These are phyloP conservation scores for Furcasterigmium sp. DNA, from an alignment of 2,329 filamentous ascomycete genomes.

Conservation along the genomic window DNA sequence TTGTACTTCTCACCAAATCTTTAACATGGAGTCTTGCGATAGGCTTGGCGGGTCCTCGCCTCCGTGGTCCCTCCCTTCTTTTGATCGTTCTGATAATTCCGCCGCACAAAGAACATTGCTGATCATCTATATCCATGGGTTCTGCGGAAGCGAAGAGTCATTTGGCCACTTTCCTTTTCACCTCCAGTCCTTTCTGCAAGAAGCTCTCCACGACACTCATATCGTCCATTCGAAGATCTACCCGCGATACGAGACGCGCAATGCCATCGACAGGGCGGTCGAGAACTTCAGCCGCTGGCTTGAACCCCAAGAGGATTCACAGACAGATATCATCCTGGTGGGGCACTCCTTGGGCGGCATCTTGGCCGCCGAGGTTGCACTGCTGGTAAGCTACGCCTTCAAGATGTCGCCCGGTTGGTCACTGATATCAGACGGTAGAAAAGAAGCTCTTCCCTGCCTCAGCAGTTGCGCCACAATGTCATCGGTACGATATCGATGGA, in stretches of 20 bases:
- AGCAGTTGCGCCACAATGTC: no score
- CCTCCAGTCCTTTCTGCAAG: slow-evolving; percentile 68
- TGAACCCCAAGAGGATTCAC: slow-evolving; percentile 65
- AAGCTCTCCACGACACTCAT: slow-evolving; percentile 65
- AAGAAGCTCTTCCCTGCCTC: no score
- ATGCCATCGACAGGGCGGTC: slow-evolving; percentile 64
- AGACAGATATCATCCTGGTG: slow-evolving; percentile 74
- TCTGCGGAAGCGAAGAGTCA: slow-evolving; percentile 81
- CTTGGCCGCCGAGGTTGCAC: slow-evolving; percentile 70
- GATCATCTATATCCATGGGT: slow-evolving; percentile 82
- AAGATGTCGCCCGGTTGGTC: slow-evolving; percentile 34
- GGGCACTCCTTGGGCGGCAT: slow-evolving; percentile 91
- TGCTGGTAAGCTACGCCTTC: no score
- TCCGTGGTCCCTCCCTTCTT: slow-evolving; percentile 15
- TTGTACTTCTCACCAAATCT: no score
- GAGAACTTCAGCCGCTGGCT: slow-evolving; percentile 84
- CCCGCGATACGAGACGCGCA: slow-evolving; percentile 71
- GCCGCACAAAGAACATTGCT: slow-evolving; percentile 54
- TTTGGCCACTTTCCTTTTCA: slow-evolving; percentile 86
- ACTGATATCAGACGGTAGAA: no score
- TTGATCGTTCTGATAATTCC: no score
- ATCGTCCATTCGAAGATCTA: slow-evolving; percentile 84
- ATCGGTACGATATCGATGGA: no score
- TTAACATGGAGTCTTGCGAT: no score
- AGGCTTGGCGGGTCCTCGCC: slow-evolving; percentile 20